A percentile compares a stretch with the other conserved stretches of the same genome.
These are phyloP conservation scores for Cercospora sojina DNA, from an alignment of 2,329 filamentous ascomycete genomes.

Conservation along the genomic window DNA sequence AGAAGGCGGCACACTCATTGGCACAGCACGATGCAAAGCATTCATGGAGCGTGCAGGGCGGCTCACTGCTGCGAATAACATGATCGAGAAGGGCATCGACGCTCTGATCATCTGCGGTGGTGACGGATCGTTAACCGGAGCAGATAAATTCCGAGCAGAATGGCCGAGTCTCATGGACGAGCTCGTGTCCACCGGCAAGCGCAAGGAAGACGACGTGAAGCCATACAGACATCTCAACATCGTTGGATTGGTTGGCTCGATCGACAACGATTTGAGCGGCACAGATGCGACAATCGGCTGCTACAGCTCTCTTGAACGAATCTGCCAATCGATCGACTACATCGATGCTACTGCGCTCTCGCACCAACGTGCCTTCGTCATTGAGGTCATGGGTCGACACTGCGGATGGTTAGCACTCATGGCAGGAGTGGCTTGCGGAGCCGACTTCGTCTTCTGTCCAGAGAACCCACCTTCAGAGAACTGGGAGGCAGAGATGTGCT, in stretches of 20 bases:
- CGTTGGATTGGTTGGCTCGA: slow-evolving; percentile 91
- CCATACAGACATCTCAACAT: slow-evolving; percentile 90
- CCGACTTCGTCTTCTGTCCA: slow-evolving; percentile 95
- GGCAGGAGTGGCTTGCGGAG: slow-evolving; percentile 90
- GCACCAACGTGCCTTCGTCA: slow-evolving; percentile 93
- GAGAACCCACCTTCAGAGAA: slow-evolving; percentile 85
- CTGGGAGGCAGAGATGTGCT: slow-evolving; percentile 87
- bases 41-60: slow-evolving; percentile 89
- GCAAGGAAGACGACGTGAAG: slow-evolving; percentile 67
- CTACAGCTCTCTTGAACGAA: slow-evolving; percentile 87
- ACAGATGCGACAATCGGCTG: slow-evolving; percentile 97
- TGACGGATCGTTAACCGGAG: slow-evolving; percentile 93
- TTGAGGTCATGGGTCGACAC: slow-evolving; percentile 97
- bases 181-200: slow-evolving; percentile 70
- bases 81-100: slow-evolving; percentile 89
- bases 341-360: slow-evolving; percentile 94
- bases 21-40: slow-evolving; percentile 86
- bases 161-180: slow-evolving; percentile 88
- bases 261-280: slow-evolving; percentile 96
- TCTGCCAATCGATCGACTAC: slow-evolving; percentile 94
- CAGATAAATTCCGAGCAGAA: slow-evolving; percentile 86
- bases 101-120: slow-evolving; percentile 95
- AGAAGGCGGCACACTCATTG: slow-evolving; percentile 92
- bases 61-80: slow-evolving; percentile 84
- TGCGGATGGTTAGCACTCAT: slow-evolving; percentile 97